Conservation (phyloP, 164 flowering plant genomes). For the Paratinospora sagittata region DNA sequence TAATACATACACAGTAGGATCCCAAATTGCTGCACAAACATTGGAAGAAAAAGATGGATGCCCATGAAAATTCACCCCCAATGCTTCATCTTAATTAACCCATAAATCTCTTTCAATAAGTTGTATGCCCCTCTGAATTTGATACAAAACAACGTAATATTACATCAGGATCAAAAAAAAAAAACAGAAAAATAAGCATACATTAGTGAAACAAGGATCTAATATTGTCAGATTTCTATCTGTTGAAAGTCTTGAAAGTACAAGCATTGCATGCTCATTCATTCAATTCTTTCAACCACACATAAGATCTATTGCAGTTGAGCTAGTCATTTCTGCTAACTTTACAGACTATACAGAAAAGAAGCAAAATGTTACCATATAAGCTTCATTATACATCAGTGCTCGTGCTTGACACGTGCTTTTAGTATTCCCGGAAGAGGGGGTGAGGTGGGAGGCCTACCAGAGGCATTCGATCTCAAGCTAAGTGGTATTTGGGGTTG, state of each 20-base stretch:
- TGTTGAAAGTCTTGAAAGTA: neutral
- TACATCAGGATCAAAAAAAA: too few relatives aligned
- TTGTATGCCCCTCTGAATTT: too few relatives aligned
- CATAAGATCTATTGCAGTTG: neutral
- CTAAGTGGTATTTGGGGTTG: conserved; percentile 39
- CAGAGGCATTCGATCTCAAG: conserved; percentile 27
- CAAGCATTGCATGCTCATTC: neutral
- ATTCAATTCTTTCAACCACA: conserved; percentile 6
- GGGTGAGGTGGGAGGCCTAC: conserved; percentile 59
- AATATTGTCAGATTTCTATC: neutral
- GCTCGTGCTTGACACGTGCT: conserved; percentile 76
- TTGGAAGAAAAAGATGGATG: too few relatives aligned
- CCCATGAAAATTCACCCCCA: too few relatives aligned
- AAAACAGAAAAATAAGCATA: too few relatives aligned
- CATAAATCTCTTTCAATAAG: too few relatives aligned
- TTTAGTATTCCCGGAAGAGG: conserved; percentile 86
- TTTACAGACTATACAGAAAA: conserved; percentile 39
- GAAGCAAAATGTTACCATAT: neutral
- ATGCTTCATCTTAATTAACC: too few relatives aligned
- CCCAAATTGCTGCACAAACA: too few relatives aligned
- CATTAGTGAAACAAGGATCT: too few relatives aligned
- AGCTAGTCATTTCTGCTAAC: conserved; percentile 16
- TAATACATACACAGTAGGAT: too few relatives aligned
- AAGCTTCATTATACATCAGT: conserved; percentile 11
- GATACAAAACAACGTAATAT: too few relatives aligned